These are phyloP conservation scores for Hygrocybe coccinea DNA, from an alignment of 768 basidiomycete genomes.

Conservation along the genomic window DNA sequence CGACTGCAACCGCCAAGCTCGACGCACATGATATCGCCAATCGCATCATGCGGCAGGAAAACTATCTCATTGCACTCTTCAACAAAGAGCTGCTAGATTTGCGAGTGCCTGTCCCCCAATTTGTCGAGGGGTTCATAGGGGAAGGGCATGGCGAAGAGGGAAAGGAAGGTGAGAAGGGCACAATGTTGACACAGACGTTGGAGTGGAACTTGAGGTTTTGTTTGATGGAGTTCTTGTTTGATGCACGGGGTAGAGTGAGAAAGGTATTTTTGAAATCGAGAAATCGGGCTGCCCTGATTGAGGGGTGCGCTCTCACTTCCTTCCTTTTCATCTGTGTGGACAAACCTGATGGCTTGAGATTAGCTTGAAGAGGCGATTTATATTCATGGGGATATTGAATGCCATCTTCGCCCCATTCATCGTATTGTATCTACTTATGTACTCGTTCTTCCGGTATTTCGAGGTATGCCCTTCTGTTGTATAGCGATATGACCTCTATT, in stretches of 20 bases:
- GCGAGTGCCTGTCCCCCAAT: slow-evolving; percentile 67
- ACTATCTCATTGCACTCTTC: slow-evolving; percentile 95
- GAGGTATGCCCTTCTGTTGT: slow-evolving; percentile 55
- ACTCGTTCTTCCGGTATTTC: slow-evolving; percentile 99
- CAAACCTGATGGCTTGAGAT: background rate
- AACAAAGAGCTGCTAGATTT: slow-evolving; percentile 95
- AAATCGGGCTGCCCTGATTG: slow-evolving; percentile 70
- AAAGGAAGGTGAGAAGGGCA: slow-evolving; percentile 55
- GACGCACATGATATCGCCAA: slow-evolving; percentile 99
- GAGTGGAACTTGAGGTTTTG: slow-evolving; percentile 98
- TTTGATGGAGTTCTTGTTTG: slow-evolving; percentile 92
- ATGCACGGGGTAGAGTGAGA: slow-evolving; percentile 81
- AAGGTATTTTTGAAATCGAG: slow-evolving; percentile 87
- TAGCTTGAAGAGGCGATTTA: slow-evolving; percentile 66
- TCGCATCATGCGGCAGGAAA: slow-evolving; percentile 96
- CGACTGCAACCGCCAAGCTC: slow-evolving; percentile 73
- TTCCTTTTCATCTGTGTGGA: background rate
- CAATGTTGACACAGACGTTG: slow-evolving; percentile 78
- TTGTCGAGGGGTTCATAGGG: slow-evolving; percentile 48
- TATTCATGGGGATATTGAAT: slow-evolving; percentile 96
- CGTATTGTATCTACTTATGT: slow-evolving; percentile 92
- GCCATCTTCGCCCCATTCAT: slow-evolving; percentile 96
- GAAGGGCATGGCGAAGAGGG: slow-evolving; percentile 22
- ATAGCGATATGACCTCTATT: slow-evolving; percentile 1
- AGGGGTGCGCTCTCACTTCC: slow-evolving; percentile 55